Evolutionary conservation across 306 rosid species (phyloP).

Genomic region (Fragaria ananassa): DNA sequence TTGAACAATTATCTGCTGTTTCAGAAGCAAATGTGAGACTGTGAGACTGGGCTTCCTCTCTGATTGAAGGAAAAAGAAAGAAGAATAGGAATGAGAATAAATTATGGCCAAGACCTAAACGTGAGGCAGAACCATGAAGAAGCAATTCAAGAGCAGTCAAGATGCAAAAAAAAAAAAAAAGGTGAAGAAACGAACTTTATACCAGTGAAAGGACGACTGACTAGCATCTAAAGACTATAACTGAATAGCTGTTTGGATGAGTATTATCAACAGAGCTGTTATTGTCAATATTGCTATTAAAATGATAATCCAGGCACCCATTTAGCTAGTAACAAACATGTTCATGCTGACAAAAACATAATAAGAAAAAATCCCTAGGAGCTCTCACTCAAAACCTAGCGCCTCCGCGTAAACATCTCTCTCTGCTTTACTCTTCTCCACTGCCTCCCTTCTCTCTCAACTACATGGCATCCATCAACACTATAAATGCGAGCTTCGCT

Average conservation of each 20-base stretch:
- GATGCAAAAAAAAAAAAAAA: neutral
- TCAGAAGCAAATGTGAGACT: neutral
- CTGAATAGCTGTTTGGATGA: neutral
- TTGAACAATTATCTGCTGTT: neutral
- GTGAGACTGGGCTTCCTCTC: neutral
- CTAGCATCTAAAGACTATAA: neutral
- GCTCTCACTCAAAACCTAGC: no score
- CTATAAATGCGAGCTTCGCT: no score
- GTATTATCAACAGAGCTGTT: neutral
- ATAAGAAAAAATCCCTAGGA: no score
- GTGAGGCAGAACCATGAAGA: neutral
- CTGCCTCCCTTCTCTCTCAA: no score
- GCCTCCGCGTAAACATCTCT: no score
- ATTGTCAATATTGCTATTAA: neutral
- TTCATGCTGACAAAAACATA: no score
- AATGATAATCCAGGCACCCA: neutral
- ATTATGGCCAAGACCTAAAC: neutral
- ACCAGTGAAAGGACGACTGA: neutral
- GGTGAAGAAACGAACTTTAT: neutral
- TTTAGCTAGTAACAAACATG: neutral
- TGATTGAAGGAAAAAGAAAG: neutral
- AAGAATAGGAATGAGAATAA: neutral
- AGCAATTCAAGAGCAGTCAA: neutral
- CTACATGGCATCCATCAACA: no score
- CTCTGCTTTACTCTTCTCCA: no score